A percentile compares a stretch with the other conserved stretches of the same genome.
phyloP scores from a whole-genome alignment of 768 basidiomycete genomes.

The Kondoa malvinella region DNA sequence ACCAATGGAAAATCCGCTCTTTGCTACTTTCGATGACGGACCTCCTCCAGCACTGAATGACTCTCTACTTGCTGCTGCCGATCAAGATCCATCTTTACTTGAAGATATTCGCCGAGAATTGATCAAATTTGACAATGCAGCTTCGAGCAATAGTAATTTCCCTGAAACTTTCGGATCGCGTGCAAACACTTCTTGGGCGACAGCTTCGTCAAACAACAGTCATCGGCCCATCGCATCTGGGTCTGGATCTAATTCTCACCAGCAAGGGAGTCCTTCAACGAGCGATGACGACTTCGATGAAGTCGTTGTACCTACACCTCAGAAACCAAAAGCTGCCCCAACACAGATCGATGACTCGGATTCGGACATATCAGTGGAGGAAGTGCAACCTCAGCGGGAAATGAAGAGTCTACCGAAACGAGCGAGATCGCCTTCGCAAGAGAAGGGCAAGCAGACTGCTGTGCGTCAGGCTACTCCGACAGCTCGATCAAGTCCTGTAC shows the following conservation, averaged over 20 bases:
- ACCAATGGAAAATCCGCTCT: background rate
- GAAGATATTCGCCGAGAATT: background rate
- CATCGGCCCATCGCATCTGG: background rate
- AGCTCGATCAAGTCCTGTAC: background rate
- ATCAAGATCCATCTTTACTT: background rate
- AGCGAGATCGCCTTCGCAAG: background rate
- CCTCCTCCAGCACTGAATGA: background rate
- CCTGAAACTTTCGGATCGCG: too few relatives aligned
- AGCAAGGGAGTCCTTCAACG: background rate
- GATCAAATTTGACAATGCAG: background rate
- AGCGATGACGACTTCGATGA: constrained; percentile 6
- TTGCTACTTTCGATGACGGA: background rate
- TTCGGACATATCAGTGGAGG: background rate
- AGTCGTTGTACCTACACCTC: background rate
- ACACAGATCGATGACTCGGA: background rate
- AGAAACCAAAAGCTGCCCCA: background rate
- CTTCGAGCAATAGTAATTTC: background rate
- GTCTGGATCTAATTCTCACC: background rate
- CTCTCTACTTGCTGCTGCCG: background rate
- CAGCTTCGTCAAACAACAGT: background rate
- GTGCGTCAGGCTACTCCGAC: background rate
- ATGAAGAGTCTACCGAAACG: background rate
- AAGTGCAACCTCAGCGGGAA: background rate
- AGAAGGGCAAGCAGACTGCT: background rate
- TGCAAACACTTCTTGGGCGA: too few relatives aligned